phyloP scores from a whole-genome alignment of 768 basidiomycete genomes.

The Gelatoporia subvermispora region DNA sequence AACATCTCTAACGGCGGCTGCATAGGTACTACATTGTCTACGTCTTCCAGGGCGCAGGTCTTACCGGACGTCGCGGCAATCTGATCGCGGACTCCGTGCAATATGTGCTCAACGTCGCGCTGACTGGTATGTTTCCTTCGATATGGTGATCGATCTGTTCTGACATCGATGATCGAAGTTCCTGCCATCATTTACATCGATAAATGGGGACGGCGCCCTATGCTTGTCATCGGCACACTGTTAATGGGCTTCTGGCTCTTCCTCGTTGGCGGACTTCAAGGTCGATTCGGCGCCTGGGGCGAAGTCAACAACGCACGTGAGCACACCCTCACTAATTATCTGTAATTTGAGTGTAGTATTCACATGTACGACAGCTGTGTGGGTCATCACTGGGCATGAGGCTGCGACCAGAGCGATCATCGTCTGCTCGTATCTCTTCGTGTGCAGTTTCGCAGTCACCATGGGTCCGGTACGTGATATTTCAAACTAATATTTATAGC shows the following conservation, averaged over 20 bases:
- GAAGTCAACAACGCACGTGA: constrained; percentile 26
- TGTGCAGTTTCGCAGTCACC: constrained; percentile 68
- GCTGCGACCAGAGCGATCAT: constrained; percentile 65
- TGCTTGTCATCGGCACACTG: constrained; percentile 60
- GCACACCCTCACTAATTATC: neutral
- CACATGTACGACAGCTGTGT: constrained; percentile 26
- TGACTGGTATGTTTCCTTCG: constrained; percentile 24
- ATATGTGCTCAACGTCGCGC: constrained; percentile 38
- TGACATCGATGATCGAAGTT: constrained; percentile 12
- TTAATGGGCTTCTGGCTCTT: constrained; percentile 75
- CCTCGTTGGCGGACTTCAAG: constrained; percentile 75
- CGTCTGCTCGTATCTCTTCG: constrained; percentile 73
- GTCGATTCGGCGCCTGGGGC: constrained; percentile 61
- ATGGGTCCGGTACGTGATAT: constrained; percentile 58
- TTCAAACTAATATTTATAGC: neutral
- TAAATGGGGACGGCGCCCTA: constrained; percentile 74
- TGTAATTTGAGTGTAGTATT: neutral
- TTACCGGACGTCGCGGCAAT: constrained; percentile 69
- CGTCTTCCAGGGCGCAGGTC: constrained; percentile 73
- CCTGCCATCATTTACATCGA: constrained; percentile 63
- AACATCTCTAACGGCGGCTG: neutral
- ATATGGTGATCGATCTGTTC: constrained; percentile 1
- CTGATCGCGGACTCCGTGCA: constrained; percentile 72
- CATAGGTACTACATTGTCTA: constrained; percentile 56
- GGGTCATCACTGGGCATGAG: constrained; percentile 57